phyloP scores from a whole-genome alignment of 129 eudicot genomes.

The Saposhnikovia divaricata region DNA sequence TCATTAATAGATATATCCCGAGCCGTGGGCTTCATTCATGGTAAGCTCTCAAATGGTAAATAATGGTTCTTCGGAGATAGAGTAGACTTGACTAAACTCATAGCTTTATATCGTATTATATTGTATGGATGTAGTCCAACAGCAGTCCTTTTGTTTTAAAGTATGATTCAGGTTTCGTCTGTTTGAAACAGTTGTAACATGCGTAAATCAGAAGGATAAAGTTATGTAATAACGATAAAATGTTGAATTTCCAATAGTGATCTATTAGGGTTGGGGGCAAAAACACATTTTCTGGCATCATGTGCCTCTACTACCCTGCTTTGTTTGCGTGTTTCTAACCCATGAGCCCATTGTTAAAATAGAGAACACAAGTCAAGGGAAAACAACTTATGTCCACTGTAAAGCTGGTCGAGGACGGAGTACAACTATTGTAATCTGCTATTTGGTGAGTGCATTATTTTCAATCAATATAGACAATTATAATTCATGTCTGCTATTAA shows the following conservation, averaged over 20 bases:
- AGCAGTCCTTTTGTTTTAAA: background rate
- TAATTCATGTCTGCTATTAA: background rate
- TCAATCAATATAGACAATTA: background rate
- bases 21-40: slow-evolving; percentile 71
- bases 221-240: background rate
- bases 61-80: background rate
- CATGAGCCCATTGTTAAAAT: background rate
- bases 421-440: slow-evolving; percentile 67
- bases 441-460: slow-evolving; percentile 36
- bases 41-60: slow-evolving; percentile 17
- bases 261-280: background rate
- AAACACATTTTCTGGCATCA: background rate
- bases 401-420: slow-evolving; percentile 91
- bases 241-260: background rate
- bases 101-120: background rate
- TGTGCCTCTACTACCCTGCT: background rate
- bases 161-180: background rate
- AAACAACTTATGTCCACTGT: slow-evolving; percentile 59
- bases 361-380: slow-evolving; percentile 40
- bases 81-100: background rate
- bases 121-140: background rate
- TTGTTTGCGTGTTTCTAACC: background rate
- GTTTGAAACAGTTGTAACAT: background rate
- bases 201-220: background rate
- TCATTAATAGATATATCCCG: slow-evolving; percentile 43